Evolutionary conservation across 78 protist species (phyloP), one percentile per base, ranked within the genome.

Genomic region (Cavenderia fasciculata): DNA sequence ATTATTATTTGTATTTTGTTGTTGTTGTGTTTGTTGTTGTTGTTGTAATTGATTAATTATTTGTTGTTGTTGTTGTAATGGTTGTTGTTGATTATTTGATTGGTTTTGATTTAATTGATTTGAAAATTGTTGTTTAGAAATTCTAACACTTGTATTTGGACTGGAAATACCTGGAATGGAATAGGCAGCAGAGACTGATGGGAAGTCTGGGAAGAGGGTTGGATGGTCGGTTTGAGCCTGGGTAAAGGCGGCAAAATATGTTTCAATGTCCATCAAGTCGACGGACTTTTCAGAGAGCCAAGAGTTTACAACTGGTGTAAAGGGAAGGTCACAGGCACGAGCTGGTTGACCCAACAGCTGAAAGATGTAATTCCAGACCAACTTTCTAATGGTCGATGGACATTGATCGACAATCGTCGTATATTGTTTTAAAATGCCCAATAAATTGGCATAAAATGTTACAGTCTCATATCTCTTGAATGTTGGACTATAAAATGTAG

Each of bases 221-320:
- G 89, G 89, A 41, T 82, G n/a, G 16, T 41, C 46, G 14, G 40
- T 43, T 82, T 82, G 89, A 43, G 89, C 89, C 56, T 82, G 89
- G 6, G 77, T 68, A 44, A 82, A 82, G 10, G 89, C 89, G 19
- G 89, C 72, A 25, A 82, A 82, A 40, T 82, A 82, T 0, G 89
- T 82, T 56, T 82, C 89, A 43, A 82, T 82, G 31, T 82, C 89
- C 89, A 82, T 82, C 0, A 82, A 34, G 36, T 82, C 89, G 18
- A 82, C 74, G 2, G 78, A 68, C 27, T 68, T 68, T 23, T 82
- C 89, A 3, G 52, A 54, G 34, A 82, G 49, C 89, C 89, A 82
- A 1, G 89, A 82, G 27, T 56, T 68, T 18, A 82, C 68, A 11
- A 82, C 77, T 56, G 89, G 89, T 31, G 89, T 68, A 31, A 82